These are phyloP conservation scores for Starmerella scarabaei DNA, from an alignment of 805 yeast genomes.

Conservation along the genomic window DNA sequence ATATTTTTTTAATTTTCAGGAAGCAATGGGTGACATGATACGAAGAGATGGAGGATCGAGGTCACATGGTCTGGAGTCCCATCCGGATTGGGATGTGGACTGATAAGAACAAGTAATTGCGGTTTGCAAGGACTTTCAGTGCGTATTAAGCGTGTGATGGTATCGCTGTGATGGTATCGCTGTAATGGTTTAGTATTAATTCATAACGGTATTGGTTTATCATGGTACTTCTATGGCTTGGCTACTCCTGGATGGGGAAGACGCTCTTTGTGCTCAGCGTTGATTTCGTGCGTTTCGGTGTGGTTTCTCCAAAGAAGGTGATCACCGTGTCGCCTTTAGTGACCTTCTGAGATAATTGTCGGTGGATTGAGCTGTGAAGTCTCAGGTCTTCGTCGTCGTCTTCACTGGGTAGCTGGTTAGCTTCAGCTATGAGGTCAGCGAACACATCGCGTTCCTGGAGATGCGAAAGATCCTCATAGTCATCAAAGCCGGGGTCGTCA, in stretches of 20 bases:
- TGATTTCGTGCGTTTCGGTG: constrained; percentile 6
- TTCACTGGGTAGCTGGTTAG: constrained; percentile 38
- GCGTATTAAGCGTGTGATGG: no score
- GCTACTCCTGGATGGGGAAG: constrained; percentile 2
- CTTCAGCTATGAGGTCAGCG: constrained; percentile 35
- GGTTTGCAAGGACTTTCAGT: no score
- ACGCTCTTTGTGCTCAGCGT: constrained; percentile 1
- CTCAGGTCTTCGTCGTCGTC: constrained; percentile 19
- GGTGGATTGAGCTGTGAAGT: constrained; percentile 3
- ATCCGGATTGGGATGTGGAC: no score
- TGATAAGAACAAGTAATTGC: no score
- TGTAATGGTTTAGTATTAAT: no score
- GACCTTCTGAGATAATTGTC: constrained; percentile 6
- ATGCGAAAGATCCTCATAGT: constrained; percentile 28
- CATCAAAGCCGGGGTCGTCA: no score
- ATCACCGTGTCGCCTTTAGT: constrained; percentile 5
- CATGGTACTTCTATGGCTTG: no score
- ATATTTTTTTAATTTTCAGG: neutral
- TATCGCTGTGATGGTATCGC: no score
- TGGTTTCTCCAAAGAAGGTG: constrained; percentile 9
- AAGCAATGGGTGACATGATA: neutral
- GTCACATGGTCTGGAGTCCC: no score
- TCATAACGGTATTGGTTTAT: no score
- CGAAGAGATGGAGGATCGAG: no score
- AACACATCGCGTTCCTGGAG: constrained; percentile 25